Base-by-base conservation (phyloP, 495 filamentous ascomycete genomes). In the Podospora pseudocomata region DNA sequence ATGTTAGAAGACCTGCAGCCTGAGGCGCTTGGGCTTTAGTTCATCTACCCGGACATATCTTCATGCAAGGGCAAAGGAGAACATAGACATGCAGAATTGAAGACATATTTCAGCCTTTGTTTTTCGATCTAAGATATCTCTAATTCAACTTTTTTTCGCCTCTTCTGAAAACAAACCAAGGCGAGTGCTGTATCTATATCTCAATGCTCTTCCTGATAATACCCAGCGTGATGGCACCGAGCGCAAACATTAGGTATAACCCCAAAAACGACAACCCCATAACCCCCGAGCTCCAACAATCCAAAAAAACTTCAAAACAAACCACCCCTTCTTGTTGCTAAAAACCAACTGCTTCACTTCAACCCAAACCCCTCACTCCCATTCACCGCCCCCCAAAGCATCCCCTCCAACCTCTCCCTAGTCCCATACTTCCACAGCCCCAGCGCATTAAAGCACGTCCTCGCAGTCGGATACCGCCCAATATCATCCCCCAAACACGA, bases 351-450 rank as follows among this genome's bases (percentile, higher is more conserved):
- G 23, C 23, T 23, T 23, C 23, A 97, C 79, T 94, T 97, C 80
- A 97, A 81, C 54, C 94, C 94, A 85, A 97, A 97, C 58, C 94
- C 94, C 76, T 97, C 93, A 72, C 94, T 96, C 77, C 94, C 94
- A 69, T 86, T 80, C 55, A 97, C 93, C 15, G 94, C 94, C 73
- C 86, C 85, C 92, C 93, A 97, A 27, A 97, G 82, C 83, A 88
- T 87, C 65, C 71, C 78, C 79, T 90, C 90, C 62, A 97, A 73
- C 71, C 86, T 87, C 74, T 87, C 84, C 67, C 80, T 86, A 2
- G 82, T 86, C 63, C 74, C 71, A 78, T 93, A 97, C 67, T 88
- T 85, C 80, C 89, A 94, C 67, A 97, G 77, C 11, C 88, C 87
- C 66, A 97, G 77, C 72, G 87, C 86, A 79, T 97, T 97, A 78